These are phyloP conservation scores for Austroboletus eburneus DNA, from an alignment of 768 basidiomycete species.

Conservation along the genomic window DNA sequence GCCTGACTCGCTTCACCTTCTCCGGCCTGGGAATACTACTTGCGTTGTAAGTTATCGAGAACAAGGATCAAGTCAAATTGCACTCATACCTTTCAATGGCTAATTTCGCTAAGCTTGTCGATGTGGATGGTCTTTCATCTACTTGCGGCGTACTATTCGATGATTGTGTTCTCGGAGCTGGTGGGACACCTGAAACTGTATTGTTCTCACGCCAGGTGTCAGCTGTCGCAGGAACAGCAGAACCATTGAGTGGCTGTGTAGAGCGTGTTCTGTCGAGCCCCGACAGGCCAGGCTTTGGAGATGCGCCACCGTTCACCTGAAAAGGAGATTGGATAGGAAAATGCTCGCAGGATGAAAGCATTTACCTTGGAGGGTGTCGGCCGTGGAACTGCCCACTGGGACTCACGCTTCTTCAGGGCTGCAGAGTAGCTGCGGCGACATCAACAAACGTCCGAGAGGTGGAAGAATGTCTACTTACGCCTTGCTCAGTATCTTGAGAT, in stretches of 20 bases:
- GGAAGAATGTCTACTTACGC: slow-evolving; percentile 46
- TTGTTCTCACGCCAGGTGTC: slow-evolving; percentile 37
- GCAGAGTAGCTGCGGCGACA: slow-evolving; percentile 55
- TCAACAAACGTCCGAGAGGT: slow-evolving; percentile 5
- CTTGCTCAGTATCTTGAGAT: slow-evolving; percentile 74
- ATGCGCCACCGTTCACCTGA: slow-evolving; percentile 28
- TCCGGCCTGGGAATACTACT: slow-evolving; percentile 73
- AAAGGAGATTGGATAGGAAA: background rate
- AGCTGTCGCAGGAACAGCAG: slow-evolving; percentile 24
- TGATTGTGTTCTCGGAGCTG: slow-evolving; percentile 55
- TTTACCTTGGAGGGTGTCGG: slow-evolving; percentile 32
- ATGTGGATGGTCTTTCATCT: slow-evolving; percentile 31
- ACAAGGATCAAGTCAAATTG: background rate
- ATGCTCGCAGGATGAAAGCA: background rate
- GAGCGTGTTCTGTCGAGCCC: slow-evolving; percentile 30
- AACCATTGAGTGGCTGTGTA: slow-evolving; percentile 39
- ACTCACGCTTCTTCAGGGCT: slow-evolving; percentile 69
- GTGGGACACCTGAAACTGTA: slow-evolving; percentile 28
- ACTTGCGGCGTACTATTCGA: slow-evolving; percentile 26
- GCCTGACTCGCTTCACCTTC: slow-evolving; percentile 60
- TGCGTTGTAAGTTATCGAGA: slow-evolving; percentile 7
- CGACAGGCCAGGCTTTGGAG: slow-evolving; percentile 21
- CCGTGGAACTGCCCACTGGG: slow-evolving; percentile 44
- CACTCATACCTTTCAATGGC: slow-evolving; percentile 60
- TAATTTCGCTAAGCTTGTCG: slow-evolving; percentile 44